phyloP scores from a whole-genome alignment of 306 rosid genomes.

The Prunus campanulata region DNA sequence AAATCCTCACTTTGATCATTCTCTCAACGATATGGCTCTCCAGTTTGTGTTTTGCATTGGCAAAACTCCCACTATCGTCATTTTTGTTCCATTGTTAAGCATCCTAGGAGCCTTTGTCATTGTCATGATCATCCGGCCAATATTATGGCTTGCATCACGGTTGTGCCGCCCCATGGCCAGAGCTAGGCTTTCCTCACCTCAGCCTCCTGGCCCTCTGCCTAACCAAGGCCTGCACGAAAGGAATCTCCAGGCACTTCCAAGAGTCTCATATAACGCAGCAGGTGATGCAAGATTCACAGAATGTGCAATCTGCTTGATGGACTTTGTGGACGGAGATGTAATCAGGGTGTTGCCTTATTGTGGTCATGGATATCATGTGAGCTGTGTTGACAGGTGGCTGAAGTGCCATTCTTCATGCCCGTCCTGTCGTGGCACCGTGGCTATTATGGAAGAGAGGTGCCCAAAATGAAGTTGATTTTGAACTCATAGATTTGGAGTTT shows the following conservation, averaged over 20 bases:
- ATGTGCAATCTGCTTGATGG: conserved; percentile 32
- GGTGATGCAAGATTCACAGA: conserved; percentile 7
- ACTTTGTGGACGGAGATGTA: conserved; percentile 26
- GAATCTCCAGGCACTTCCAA: conserved; percentile 8
- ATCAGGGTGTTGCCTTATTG: conserved; percentile 25
- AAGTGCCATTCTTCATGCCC: conserved; percentile 26
- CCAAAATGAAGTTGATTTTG: neutral
- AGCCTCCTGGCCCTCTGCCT: neutral
- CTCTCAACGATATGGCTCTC: neutral
- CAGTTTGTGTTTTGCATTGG: neutral
- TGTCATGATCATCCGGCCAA: neutral
- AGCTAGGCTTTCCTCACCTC: neutral
- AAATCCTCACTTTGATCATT: neutral
- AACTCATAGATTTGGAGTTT: neutral
- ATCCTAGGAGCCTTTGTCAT: neutral
- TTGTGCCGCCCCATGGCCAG: neutral
- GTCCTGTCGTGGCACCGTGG: conserved; percentile 3
- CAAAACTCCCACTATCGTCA: neutral
- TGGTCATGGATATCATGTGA: conserved; percentile 28
- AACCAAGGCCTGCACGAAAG: neutral
- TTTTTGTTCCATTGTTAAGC: neutral
- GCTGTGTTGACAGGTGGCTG: conserved; percentile 23
- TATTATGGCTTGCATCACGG: conserved; percentile 16
- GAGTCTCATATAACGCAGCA: neutral
- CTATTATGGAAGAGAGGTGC: neutral